Percentiles rank a stretch among this genome's conserved stretches.
phyloP scores from a whole-genome alignment of 306 rosid species.

The Crotalaria pallida region DNA sequence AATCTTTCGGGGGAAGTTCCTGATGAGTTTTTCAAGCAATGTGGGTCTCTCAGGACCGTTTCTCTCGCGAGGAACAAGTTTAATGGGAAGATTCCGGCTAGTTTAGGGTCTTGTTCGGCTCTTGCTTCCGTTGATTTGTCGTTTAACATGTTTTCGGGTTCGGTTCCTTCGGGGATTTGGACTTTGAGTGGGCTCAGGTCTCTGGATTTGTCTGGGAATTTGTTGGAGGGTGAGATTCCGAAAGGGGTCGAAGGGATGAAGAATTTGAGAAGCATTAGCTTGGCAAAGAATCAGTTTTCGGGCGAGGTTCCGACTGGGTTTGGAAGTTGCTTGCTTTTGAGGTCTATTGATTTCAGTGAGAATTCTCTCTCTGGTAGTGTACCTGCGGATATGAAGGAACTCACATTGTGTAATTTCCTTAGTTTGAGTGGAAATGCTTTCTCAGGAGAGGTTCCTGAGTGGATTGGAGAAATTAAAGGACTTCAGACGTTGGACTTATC shows the following conservation, averaged over 20 bases:
- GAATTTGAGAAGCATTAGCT: slow-evolving; percentile 58
- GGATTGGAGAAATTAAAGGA: slow-evolving; percentile 79
- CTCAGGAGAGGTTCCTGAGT: slow-evolving; percentile 66
- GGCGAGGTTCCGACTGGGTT: slow-evolving; percentile 71
- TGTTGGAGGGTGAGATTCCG: slow-evolving; percentile 68
- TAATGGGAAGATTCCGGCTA: slow-evolving; percentile 61
- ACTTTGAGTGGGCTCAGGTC: slow-evolving; percentile 73
- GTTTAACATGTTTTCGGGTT: slow-evolving; percentile 65
- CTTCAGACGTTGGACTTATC: slow-evolving; percentile 79
- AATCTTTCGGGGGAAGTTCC: slow-evolving; percentile 65
- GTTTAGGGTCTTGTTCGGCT: slow-evolving; percentile 64
- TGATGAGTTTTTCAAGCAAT: slow-evolving; percentile 75
- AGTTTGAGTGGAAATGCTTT: slow-evolving; percentile 55
- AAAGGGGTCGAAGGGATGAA: slow-evolving; percentile 48
- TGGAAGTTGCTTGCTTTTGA: slow-evolving; percentile 84
- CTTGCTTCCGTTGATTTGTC: slow-evolving; percentile 63
- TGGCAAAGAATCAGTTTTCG: slow-evolving; percentile 60
- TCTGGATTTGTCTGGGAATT: slow-evolving; percentile 67
- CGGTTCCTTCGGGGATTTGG: slow-evolving; percentile 69
- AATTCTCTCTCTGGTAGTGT: slow-evolving; percentile 62
- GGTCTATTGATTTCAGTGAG: slow-evolving; percentile 77
- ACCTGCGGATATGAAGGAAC: slow-evolving; percentile 62
- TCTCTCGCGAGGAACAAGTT: slow-evolving; percentile 67
- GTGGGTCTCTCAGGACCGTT: slow-evolving; percentile 79
- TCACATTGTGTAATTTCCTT: slow-evolving; percentile 55